phyloP scores from a whole-genome alignment of 78 protist species.

The Dictyostelium intermedium region DNA sequence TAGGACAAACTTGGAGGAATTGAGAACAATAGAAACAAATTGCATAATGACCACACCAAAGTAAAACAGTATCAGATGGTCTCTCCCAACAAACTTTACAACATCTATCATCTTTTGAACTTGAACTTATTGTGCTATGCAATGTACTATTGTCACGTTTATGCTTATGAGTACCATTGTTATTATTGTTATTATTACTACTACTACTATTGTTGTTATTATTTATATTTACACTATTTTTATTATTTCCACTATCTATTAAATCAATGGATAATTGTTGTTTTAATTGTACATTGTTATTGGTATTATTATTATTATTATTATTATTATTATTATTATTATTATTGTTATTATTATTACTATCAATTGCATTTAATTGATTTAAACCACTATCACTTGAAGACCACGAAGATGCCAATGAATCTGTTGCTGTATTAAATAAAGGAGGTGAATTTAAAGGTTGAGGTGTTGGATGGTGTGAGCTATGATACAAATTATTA shows the following conservation, averaged over 20 bases:
- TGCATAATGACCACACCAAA: slow-evolving; percentile 57
- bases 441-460: not conserved
- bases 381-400: slow-evolving; percentile 13
- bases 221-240: not conserved
- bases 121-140: slow-evolving; percentile 26
- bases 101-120: slow-evolving; percentile 28
- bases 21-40: slow-evolving; percentile 42
- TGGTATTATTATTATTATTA: not conserved
- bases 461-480: not conserved
- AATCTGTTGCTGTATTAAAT: slow-evolving; percentile 6
- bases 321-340: not conserved
- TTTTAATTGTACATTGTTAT: not conserved
- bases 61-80: slow-evolving; percentile 41
- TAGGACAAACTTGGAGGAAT: slow-evolving; percentile 35
- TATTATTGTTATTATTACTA: not conserved
- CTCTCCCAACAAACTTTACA: slow-evolving; percentile 74
- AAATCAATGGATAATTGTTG: not conserved
- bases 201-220: not conserved
- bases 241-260: not conserved
- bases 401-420: slow-evolving; percentile 70
- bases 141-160: slow-evolving; percentile 45
- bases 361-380: not conserved
- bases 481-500: not conserved
- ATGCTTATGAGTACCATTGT: not conserved
- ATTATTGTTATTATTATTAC: not conserved